phyloP scores from a whole-genome alignment of 768 basidiomycete genomes.

The Tulasnella sp. region DNA sequence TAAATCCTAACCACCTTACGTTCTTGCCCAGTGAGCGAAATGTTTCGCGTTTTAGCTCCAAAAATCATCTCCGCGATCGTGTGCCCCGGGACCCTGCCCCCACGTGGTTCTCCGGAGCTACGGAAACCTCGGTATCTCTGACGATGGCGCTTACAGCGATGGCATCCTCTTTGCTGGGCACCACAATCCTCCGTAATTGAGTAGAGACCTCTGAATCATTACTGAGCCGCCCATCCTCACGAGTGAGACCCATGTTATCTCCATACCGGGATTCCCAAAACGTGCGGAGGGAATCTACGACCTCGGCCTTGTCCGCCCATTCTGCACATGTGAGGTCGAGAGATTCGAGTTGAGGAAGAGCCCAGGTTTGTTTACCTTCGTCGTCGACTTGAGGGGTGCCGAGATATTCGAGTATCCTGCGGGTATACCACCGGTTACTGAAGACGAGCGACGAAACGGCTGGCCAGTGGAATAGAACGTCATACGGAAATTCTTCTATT shows the following conservation, averaged over 20 bases:
- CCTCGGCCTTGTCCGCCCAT: not conserved
- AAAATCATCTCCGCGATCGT: not conserved
- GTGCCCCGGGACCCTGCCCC: not conserved
- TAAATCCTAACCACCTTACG: not conserved
- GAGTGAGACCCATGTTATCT: not conserved
- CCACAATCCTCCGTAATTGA: not conserved
- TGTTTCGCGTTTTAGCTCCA: not conserved
- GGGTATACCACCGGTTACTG: not conserved
- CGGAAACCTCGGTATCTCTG: not conserved
- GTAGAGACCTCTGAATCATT: not conserved
- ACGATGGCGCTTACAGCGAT: not conserved
- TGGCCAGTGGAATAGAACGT: not conserved
- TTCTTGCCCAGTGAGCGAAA: not conserved
- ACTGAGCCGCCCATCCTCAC: not conserved
- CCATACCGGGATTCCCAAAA: not conserved
- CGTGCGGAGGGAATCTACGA: not conserved
- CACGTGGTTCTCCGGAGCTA: not conserved
- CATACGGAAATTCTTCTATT: not conserved
- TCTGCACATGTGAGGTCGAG: not conserved
- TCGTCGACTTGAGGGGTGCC: not conserved
- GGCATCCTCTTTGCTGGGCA: conserved; percentile 1
- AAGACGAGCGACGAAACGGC: not conserved
- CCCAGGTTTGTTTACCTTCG: not conserved
- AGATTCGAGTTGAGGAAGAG: not conserved
- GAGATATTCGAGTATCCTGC: not conserved